A percentile compares a stretch with the other conserved stretches of the same genome.
Evolutionary conservation across 768 basidiomycete species (phyloP).

Genomic region (Boletus eberwhitei): DNA sequence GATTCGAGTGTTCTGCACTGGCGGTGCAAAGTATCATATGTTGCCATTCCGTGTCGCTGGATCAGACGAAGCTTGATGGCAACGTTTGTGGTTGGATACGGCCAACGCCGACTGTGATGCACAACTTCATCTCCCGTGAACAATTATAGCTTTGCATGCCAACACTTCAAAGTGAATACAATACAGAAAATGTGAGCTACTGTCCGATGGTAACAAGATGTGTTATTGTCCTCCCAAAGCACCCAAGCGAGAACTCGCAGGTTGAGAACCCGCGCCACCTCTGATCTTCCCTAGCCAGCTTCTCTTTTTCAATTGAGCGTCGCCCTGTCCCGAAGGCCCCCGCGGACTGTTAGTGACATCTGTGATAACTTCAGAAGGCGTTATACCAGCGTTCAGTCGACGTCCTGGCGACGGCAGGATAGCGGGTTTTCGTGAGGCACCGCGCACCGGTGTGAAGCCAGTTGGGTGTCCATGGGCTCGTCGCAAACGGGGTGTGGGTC

Average conservation of each 20-base stretch:
- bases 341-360: slow-evolving; percentile 73
- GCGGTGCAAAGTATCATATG: slow-evolving; percentile 84
- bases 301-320: slow-evolving; percentile 42
- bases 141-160: background rate
- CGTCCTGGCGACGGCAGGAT: slow-evolving; percentile 49
- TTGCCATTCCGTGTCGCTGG: slow-evolving; percentile 48
- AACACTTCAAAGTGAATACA: slow-evolving; percentile 3
- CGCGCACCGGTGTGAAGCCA: slow-evolving; percentile 72
- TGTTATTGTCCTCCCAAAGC: slow-evolving; percentile 25
- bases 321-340: slow-evolving; percentile 18
- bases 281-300: slow-evolving; percentile 75
- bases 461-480: slow-evolving; percentile 55
- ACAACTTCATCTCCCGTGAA: background rate
- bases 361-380: slow-evolving; percentile 35
- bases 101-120: slow-evolving; percentile 17
- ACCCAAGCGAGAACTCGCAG: slow-evolving; percentile 18
- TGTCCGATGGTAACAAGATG: slow-evolving; percentile 11
- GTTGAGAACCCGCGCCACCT: slow-evolving; percentile 32
- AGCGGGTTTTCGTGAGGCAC: slow-evolving; percentile 36
- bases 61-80: background rate
- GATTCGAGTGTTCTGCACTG: slow-evolving; percentile 94
- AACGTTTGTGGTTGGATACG: background rate
- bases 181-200: slow-evolving; percentile 17
- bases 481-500: slow-evolving; percentile 59
- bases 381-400: slow-evolving; percentile 38